Base-by-base conservation (phyloP, 805 yeast genomes). In the Saccharomycopsis babjevae region DNA sequence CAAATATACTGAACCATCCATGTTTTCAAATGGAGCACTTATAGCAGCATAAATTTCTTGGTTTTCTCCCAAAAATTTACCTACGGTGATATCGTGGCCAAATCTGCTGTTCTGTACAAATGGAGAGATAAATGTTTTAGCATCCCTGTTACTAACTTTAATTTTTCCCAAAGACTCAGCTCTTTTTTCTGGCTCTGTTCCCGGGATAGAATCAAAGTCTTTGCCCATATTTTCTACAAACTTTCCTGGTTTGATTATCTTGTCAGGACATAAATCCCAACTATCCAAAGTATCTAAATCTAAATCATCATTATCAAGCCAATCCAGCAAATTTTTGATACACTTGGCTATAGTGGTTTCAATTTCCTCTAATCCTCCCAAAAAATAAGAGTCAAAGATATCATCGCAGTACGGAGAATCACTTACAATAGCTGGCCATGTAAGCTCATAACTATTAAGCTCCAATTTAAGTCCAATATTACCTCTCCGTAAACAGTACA, bases 401-500 rank as follows among this genome's bases (percentile, higher is more conserved):
- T 69, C 71, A 34, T 66, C 64, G 3, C 71, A 66, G 25, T 73
- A 61, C 0, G 79, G 79, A 1, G 76, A 74, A 36, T 65, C 62
- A 3, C 63, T 56, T 16, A 59, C 16, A 56, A 59, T 61, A 7
- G 56, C 56, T 25, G 43, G 22, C 25, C 50, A 22, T 20, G 61
- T 61, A 5, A 61, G n/a, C 20, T 54, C 46, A 40, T 54, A 63
- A 13, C 58, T 55, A 7, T 40, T 46, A 16, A 63, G 16, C 32
- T 63, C 65, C 13, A 59, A 28, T 7, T 22, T n/a, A 15, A 63
- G 46, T 1, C 59, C 65, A n/a, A 57, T n/a, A 20, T n/a, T 32
- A 18, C 90, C 90, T 50, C 86, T 71, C 11, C 74, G 60, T 75
- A 84, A 77, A 69, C 91, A 85, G 59, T 77, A 70, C 16, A 70